phyloP scores from a whole-genome alignment of 2,329 filamentous ascomycete genomes.

The Nemania sp. region DNA sequence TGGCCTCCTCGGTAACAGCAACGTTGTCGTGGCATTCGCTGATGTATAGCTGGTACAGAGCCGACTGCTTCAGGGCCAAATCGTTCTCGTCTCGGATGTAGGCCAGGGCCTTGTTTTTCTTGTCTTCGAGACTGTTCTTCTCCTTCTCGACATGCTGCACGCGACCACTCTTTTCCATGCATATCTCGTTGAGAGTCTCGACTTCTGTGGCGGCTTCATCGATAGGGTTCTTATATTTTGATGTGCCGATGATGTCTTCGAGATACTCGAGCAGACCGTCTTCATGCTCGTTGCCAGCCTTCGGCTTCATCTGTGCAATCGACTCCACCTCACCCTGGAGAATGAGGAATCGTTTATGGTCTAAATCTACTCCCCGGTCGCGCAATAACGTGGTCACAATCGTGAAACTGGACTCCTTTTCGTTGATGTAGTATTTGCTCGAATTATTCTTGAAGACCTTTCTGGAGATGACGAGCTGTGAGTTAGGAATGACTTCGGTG shows the following conservation, averaged over 20 bases:
- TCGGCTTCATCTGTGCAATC: slow-evolving; percentile 98
- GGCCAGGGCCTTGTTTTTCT: slow-evolving; percentile 91
- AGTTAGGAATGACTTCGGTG: slow-evolving; percentile 78
- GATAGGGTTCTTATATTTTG: slow-evolving; percentile 96
- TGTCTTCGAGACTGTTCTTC: slow-evolving; percentile 88
- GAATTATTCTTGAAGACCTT: slow-evolving; percentile 97
- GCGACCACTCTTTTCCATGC: slow-evolving; percentile 89
- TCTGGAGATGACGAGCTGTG: slow-evolving; percentile 83
- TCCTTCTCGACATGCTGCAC: slow-evolving; percentile 99
- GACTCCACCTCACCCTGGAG: slow-evolving; percentile 97
- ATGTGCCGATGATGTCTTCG: slow-evolving; percentile 98
- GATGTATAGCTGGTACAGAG: slow-evolving; percentile 89
- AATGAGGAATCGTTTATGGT: slow-evolving; percentile 97
- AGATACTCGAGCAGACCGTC: slow-evolving; percentile 95
- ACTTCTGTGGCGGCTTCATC: slow-evolving; percentile 91
- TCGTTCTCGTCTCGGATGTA: slow-evolving; percentile 94
- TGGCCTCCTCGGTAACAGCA: slow-evolving; percentile 84
- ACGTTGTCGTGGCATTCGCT: slow-evolving; percentile 88
- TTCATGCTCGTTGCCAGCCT: slow-evolving; percentile 92
- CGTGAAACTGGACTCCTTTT: slow-evolving; percentile 87
- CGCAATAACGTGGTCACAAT: slow-evolving; percentile 84
- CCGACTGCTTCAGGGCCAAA: slow-evolving; percentile 82
- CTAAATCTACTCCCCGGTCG: slow-evolving; percentile 88
- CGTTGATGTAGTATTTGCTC: slow-evolving; percentile 97
- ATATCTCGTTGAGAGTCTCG: slow-evolving; percentile 90